Evolutionary conservation across 768 basidiomycete species (phyloP), one percentile per base, ranked within the genome.

Genomic region (Tephrocybe sp.): DNA sequence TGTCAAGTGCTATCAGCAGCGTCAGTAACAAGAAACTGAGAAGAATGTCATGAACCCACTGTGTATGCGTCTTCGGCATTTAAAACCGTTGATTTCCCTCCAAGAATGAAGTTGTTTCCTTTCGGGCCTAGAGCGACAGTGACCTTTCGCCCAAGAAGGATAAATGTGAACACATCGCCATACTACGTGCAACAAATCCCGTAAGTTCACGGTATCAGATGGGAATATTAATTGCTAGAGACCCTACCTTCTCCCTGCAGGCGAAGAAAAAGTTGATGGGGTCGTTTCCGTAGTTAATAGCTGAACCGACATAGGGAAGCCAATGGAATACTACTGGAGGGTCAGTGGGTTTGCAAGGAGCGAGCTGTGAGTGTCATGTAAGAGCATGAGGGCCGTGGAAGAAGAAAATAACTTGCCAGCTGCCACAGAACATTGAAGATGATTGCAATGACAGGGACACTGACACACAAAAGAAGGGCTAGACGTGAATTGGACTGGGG

Each of bases 11-110:
- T 96, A 57, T 12, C 22, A 26, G 6, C 37, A 47, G 16, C 32
- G 48, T 36, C 51, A 50, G 60, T 30, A 42, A 30, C 19, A 28
- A 34, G 26, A 8, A 42, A 9, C 2, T 45, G 2, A 4, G 25
- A 7, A n/a, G n/a, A n/a, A n/a, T n/a, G n/a, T n/a, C n/a, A n/a
- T n/a, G n/a, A 9, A 65, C 74, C 35, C 61, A 90, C 91, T n/a
- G 81, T 94, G 69, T 99, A 99, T 5, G 93, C 97, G 56, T 94
- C 93, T 70, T 99, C 97, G 1, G 97, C 97, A 36, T 89, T 95
- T 54, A 99, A 85, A 24, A 90, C 84, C 1, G 86, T 84, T 25
- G 91, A 84, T 72, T 94, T 97, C 21, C 97, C 97, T 47, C 97
- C 96, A 18, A 98, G 80, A 41, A 98, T 73, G 59, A 97, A 88